These are phyloP conservation scores for Zoysia japonica DNA, from an alignment of 176 grass and related monocot genomes.

Conservation along the genomic window DNA sequence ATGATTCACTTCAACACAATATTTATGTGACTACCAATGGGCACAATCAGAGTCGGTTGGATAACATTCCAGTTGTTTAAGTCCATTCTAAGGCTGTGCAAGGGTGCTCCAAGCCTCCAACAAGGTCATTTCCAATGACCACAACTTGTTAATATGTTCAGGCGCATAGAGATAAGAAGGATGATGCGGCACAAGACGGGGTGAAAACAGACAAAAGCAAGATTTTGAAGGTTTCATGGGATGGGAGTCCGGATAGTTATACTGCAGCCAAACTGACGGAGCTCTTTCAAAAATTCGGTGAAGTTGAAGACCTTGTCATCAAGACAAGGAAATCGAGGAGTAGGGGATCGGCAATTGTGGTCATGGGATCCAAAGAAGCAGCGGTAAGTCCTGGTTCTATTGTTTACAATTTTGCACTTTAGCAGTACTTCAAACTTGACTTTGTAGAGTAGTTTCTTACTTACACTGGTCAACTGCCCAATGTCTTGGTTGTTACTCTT, in stretches of 20 bases:
- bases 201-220: slow-evolving; percentile 55
- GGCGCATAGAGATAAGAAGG: slow-evolving; percentile 44
- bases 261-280: slow-evolving; percentile 62
- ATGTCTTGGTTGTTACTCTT: background rate
- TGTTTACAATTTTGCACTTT: slow-evolving; percentile 25
- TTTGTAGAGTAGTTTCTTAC: background rate
- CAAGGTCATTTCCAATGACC: background rate
- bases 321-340: slow-evolving; percentile 73
- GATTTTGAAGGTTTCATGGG: slow-evolving; percentile 92
- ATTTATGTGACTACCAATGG: background rate
- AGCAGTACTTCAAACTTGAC: background rate
- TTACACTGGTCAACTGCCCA: background rate
- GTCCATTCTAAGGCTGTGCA: background rate
- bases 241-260: slow-evolving; percentile 60
- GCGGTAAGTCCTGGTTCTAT: slow-evolving; percentile 51
- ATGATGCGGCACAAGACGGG: slow-evolving; percentile 26
- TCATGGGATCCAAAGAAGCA: slow-evolving; percentile 80
- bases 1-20: background rate
- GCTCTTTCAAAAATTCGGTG: slow-evolving; percentile 76
- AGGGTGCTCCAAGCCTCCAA: background rate
- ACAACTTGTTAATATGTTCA: slow-evolving; percentile 26
- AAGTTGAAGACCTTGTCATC: slow-evolving; percentile 83
- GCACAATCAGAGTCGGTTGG: background rate
- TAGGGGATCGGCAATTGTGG: slow-evolving; percentile 72
- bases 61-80: background rate